These are phyloP conservation scores for Limnanthes douglasii DNA, from an alignment of 345 rosid species.

Conservation along the genomic window DNA sequence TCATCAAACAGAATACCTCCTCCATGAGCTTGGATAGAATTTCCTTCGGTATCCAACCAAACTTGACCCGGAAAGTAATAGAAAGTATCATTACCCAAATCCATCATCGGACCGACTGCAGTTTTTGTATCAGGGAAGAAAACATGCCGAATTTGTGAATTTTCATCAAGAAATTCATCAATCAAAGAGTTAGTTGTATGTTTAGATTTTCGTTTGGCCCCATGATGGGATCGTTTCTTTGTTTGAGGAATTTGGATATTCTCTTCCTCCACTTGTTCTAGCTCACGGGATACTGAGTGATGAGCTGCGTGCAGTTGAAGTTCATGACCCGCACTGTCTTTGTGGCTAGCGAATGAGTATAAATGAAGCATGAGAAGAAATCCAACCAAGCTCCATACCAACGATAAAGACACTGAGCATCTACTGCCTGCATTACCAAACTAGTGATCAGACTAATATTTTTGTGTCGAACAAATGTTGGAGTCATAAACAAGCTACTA, in stretches of 20 bases:
- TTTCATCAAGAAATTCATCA: constrained; percentile 96
- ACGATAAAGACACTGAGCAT: constrained; percentile 30
- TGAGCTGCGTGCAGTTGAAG: constrained; percentile 18
- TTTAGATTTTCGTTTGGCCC: constrained; percentile 70
- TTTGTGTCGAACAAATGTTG: too few species aligned
- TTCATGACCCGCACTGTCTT: constrained; percentile 16
- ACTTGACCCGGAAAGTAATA: constrained; percentile 57
- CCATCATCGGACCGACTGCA: constrained; percentile 45
- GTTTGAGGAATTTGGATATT: constrained; percentile 65
- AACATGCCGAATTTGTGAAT: constrained; percentile 55
- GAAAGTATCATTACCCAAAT: constrained; percentile 31
- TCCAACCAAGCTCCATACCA: constrained; percentile 65
- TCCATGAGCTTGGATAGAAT: constrained; percentile 93
- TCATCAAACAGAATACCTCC: constrained; percentile 66
- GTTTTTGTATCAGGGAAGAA: constrained; percentile 67
- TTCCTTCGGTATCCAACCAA: constrained; percentile 90
- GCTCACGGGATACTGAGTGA: constrained; percentile 34
- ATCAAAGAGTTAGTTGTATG: constrained; percentile 40
- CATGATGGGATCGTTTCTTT: constrained; percentile 68
- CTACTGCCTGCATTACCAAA: constrained; percentile 61
- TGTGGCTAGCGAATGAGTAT: constrained; percentile 24
- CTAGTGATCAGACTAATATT: too few species aligned
- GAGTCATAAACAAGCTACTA: too few species aligned
- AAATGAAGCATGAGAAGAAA: constrained; percentile 49
- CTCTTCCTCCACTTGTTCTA: constrained; percentile 71